These are phyloP conservation scores for Fusarium sp. DNA, from an alignment of 2,329 filamentous ascomycete species.

Conservation along the genomic window DNA sequence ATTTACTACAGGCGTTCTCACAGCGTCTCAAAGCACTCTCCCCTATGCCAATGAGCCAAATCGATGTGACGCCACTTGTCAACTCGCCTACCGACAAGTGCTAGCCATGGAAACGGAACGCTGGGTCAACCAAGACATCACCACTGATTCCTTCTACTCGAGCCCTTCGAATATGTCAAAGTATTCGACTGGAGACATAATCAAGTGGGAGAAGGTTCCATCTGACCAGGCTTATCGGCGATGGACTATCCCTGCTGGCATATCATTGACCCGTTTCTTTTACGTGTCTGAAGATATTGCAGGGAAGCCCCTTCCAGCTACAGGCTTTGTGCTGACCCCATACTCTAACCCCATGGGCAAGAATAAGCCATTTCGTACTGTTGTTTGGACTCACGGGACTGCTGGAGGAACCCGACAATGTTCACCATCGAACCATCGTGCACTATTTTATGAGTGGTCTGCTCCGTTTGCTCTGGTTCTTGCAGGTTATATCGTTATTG, in stretches of 20 bases:
- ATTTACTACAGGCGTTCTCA: neutral
- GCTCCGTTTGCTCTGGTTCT: conserved; percentile 29
- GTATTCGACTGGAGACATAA: neutral
- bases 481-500: conserved; percentile 12
- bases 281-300: neutral
- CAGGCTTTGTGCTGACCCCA: neutral
- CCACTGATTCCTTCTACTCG: neutral
- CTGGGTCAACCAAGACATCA: neutral
- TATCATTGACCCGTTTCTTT: neutral
- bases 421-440: conserved; percentile 36
- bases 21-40: neutral
- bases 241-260: conserved; percentile 2
- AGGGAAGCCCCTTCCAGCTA: neutral
- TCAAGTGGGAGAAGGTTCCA: neutral
- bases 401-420: conserved; percentile 34
- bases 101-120: neutral
- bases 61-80: neutral
- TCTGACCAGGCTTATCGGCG: neutral
- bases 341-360: neutral
- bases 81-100: neutral
- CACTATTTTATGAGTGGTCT: conserved; percentile 37
- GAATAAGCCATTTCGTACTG: neutral
- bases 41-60: neutral
- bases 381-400: conserved; percentile 42
- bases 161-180: neutral